Percentiles rank a stretch among this genome's conserved stretches.
phyloP scores from a whole-genome alignment of 371 early-diverging fungal species.

The Circinella umbellata region DNA sequence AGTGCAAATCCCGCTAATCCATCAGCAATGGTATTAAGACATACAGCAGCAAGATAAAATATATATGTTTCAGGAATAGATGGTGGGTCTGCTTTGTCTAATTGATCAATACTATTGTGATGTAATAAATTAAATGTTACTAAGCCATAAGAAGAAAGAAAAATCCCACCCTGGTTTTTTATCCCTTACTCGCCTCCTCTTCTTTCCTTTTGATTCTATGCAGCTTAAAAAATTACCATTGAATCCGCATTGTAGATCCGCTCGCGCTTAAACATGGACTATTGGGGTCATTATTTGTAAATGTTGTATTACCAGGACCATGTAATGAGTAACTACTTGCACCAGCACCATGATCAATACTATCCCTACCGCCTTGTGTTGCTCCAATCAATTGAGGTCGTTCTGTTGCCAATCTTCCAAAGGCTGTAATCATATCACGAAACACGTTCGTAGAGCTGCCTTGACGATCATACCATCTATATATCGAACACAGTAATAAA shows the following conservation, averaged over 20 bases:
- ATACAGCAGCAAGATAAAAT: constrained; percentile 76
- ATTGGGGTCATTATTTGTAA: constrained; percentile 4
- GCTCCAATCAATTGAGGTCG: constrained; percentile 72
- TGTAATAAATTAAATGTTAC: not conserved
- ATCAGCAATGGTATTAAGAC: constrained; percentile 74
- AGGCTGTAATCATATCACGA: constrained; percentile 78
- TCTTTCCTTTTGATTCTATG: too few species aligned
- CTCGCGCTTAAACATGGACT: constrained; percentile 48
- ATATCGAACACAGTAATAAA: constrained; percentile 68
- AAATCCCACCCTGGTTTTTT: not conserved
- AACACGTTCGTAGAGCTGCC: constrained; percentile 77
- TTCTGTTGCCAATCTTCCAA: constrained; percentile 82
- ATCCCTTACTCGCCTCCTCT: too few species aligned
- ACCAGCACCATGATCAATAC: constrained; percentile 36
- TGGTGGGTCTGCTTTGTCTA: constrained; percentile 94
- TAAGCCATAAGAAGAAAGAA: not conserved
- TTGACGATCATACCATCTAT: constrained; percentile 75
- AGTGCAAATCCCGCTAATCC: constrained; percentile 71
- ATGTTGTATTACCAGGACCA: constrained; percentile 5
- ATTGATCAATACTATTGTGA: constrained; percentile 74
- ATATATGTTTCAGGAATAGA: constrained; percentile 86
- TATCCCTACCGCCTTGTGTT: constrained; percentile 56
- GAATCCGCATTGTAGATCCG: constrained; percentile 71
- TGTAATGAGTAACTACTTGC: constrained; percentile 10
- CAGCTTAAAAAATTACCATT: constrained; percentile 57